A percentile compares a stretch with the other conserved stretches of the same genome.
These are phyloP conservation scores for Pleomassaria siparia DNA, from an alignment of 2,329 filamentous ascomycete species.

Conservation along the genomic window DNA sequence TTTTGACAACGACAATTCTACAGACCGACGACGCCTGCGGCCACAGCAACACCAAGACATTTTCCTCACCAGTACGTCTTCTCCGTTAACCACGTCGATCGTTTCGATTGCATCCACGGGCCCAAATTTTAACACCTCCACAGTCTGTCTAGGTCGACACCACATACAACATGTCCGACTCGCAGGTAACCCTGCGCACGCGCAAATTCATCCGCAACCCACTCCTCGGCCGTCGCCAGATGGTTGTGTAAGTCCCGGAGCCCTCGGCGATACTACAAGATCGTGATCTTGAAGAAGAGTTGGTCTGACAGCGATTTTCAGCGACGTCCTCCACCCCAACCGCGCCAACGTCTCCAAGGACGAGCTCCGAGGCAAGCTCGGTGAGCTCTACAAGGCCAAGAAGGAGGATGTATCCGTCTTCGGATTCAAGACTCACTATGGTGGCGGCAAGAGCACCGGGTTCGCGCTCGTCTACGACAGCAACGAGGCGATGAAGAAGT, in stretches of 20 bases:
- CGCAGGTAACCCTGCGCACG: slow-evolving; percentile 68
- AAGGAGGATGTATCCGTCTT: slow-evolving; percentile 98
- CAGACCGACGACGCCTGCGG: slow-evolving; percentile 34
- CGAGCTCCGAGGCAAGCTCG: slow-evolving; percentile 93
- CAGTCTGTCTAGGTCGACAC: slow-evolving; percentile 30
- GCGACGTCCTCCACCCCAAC: slow-evolving; percentile 99
- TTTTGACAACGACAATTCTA: slow-evolving; percentile 4
- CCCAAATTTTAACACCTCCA: slow-evolving; percentile 15
- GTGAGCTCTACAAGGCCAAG: slow-evolving; percentile 94
- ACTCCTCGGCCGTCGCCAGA: slow-evolving; percentile 97
- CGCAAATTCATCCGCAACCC: slow-evolving; percentile 99
- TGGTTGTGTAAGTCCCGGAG: slow-evolving; percentile 79
- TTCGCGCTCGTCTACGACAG: slow-evolving; percentile 99
- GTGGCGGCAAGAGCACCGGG: slow-evolving; percentile 99
- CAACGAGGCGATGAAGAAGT: slow-evolving; percentile 98
- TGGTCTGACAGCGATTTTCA: slow-evolving; percentile 50
- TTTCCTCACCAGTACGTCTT: slow-evolving; percentile 30
- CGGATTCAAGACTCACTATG: slow-evolving; percentile 96
- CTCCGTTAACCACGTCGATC: not conserved
- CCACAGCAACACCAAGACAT: slow-evolving; percentile 36
- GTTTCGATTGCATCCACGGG: not conserved
- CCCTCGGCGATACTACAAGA: slow-evolving; percentile 11
- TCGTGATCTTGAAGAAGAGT: slow-evolving; percentile 13
- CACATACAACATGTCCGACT: slow-evolving; percentile 82
- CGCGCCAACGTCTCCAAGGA: slow-evolving; percentile 99